phyloP scores from a whole-genome alignment of 192 early-diverging fungal species.

The Jimgerdemannia flammicorona region DNA sequence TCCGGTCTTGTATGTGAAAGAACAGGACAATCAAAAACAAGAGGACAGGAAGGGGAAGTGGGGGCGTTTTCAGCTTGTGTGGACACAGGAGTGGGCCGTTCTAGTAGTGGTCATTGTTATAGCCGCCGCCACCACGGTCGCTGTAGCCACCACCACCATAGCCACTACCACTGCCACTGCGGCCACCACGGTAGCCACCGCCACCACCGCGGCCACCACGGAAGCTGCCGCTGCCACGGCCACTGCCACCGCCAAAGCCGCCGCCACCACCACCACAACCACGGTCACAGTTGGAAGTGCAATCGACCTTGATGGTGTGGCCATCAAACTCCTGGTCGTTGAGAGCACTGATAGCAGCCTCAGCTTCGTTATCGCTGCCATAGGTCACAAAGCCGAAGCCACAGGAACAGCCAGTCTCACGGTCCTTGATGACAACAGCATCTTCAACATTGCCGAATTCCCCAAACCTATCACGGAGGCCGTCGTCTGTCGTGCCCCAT shows the following conservation, averaged over 20 bases:
- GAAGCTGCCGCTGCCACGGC: constrained; percentile 25
- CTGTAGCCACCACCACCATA: constrained; percentile 7
- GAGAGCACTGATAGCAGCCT: constrained; percentile 54
- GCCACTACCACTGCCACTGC: constrained; percentile 29
- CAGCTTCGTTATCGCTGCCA: constrained; percentile 37
- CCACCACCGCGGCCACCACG: constrained; percentile 30
- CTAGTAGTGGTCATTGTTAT: constrained; percentile 24
- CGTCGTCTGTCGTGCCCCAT: constrained; percentile 61
- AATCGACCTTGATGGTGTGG: constrained; percentile 66
- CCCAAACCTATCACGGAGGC: constrained; percentile 56
- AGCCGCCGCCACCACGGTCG: constrained; percentile 27
- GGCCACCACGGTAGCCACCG: constrained; percentile 22
- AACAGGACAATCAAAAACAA: background rate
- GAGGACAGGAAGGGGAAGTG: background rate
- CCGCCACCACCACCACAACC: constrained; percentile 29
- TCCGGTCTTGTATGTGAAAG: background rate
- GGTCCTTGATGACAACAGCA: constrained; percentile 65
- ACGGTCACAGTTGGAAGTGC: constrained; percentile 48
- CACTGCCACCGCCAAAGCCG: constrained; percentile 33
- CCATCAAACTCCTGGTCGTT: constrained; percentile 72
- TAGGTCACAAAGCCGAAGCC: constrained; percentile 85
- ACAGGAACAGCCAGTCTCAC: constrained; percentile 72
- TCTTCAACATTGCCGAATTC: constrained; percentile 57
- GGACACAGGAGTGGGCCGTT: background rate
- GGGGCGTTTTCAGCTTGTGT: too few relatives aligned